phyloP scores from a whole-genome alignment of 2,329 filamentous ascomycete genomes.

The Apiospora koreana region DNA sequence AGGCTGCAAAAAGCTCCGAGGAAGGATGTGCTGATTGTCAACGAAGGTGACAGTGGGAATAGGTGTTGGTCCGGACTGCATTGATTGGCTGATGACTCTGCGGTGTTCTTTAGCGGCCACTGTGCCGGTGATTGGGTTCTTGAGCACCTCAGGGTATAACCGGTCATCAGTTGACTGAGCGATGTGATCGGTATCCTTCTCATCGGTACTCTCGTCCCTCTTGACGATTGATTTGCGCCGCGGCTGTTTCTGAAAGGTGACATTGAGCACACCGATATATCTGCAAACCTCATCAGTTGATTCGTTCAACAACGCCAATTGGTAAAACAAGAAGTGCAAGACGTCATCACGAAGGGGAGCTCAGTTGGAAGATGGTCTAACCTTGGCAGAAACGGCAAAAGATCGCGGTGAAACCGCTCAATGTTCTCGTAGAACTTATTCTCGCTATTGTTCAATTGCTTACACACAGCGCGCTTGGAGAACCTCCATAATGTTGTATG shows the following conservation, averaged over 20 bases:
- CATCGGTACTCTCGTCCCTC: conserved; percentile 45
- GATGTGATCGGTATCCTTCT: conserved; percentile 29
- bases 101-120: conserved; percentile 27
- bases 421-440: conserved; percentile 99
- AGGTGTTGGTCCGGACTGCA: conserved; percentile 63
- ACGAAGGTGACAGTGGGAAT: conserved; percentile 91
- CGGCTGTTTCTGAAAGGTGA: conserved; percentile 84
- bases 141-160: conserved; percentile 15
- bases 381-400: conserved; percentile 90
- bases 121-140: conserved; percentile 17
- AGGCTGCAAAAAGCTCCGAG: conserved; percentile 75
- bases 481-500: conserved; percentile 97
- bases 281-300: conserved; percentile 46
- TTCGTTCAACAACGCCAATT: conserved; percentile 2
- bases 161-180: conserved; percentile 28
- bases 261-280: conserved; percentile 96
- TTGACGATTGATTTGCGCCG: conserved; percentile 63
- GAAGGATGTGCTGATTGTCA: conserved; percentile 92
- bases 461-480: conserved; percentile 92
- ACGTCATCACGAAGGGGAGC: not conserved
- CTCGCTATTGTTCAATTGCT: conserved; percentile 95
- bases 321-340: not conserved
- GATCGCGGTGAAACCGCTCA: conserved; percentile 84
- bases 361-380: conserved; percentile 37
- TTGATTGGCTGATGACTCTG: conserved; percentile 70